Evolutionary conservation across 208 protist genomes (phyloP), one percentile per base, ranked within the genome.

Genomic region (Kentomonas sorsogonicus): DNA sequence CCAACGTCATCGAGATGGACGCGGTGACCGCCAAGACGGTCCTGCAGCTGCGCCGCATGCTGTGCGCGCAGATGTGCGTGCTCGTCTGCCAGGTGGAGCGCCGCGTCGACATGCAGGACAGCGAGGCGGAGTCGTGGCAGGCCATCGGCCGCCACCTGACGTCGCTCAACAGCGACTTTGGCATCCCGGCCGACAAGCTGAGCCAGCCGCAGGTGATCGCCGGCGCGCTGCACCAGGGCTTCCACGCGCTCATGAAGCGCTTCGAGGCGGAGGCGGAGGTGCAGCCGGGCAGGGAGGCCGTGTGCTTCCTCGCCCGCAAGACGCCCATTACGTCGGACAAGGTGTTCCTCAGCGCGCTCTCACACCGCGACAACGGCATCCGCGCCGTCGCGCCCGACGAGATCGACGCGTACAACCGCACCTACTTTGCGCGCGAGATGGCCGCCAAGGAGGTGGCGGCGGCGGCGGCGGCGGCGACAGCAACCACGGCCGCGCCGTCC

Each of bases 11-110:
- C 40, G 52, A 46, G 33, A 77, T 70, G 51, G 83, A 91, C 56
- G 54, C 30, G 11, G 69, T 77, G 44, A 87, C 79, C 1, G 76
- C 70, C 9, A 62, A 79, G 58, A 73, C 87, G 61, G 58, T 91
- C 23, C 53, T 87, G 20, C 83, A 87, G 57, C 69, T 91, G 13
- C 83, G 83, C 38, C 77, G 83, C 26, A 70, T 91, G 9, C 66
- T 76, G 48, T 91, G 83, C 57, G 83, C 83, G 9, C 61, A 65
- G 63, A 46, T 87, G 36, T 74, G 73, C 52, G 66, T 76, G 33
- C 70, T 91, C 63, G 70, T 83, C 50, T 48, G 82, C 18, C 66
- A 79, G 30, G 69, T 90, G 15, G 69, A 84, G 46, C 55, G 71
- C 36, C 63, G 74, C 3, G 67, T 70, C 10, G 53, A 63, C 20